Conservation (phyloP, 2,329 filamentous ascomycete species). For the Lachnum nothofagi region DNA sequence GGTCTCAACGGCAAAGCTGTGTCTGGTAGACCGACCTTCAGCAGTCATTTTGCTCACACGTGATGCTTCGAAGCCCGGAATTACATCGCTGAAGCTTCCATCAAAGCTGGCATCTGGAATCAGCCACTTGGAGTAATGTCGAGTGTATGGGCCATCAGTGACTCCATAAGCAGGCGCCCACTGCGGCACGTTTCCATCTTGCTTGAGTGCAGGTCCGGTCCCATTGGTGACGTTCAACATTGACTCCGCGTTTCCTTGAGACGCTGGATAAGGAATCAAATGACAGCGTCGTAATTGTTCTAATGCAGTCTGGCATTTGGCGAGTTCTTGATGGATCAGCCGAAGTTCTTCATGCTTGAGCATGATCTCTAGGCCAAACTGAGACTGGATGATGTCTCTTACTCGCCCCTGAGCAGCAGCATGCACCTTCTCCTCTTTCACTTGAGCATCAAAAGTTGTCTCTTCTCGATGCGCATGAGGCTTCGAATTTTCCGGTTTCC, state of each 20-base stretch:
- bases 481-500: conserved; percentile 29
- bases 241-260: conserved; percentile 59
- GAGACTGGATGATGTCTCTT: conserved; percentile 59
- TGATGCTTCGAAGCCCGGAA: conserved; percentile 21
- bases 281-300: conserved; percentile 92
- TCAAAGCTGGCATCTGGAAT: conserved; percentile 86
- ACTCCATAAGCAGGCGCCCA: conserved; percentile 89
- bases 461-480: neutral
- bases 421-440: conserved; percentile 1
- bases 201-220: conserved; percentile 62
- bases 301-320: conserved; percentile 87
- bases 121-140: conserved; percentile 94
- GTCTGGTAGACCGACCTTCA: conserved; percentile 75
- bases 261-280: conserved; percentile 81
- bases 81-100: conserved; percentile 48
- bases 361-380: conserved; percentile 86
- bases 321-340: conserved; percentile 90
- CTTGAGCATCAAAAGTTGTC: conserved; percentile 1
- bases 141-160: conserved; percentile 83
- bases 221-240: conserved; percentile 70
- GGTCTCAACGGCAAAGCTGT: conserved; percentile 57
- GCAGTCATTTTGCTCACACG: conserved; percentile 39
- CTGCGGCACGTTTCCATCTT: conserved; percentile 61
- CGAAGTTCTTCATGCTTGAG: conserved; percentile 92
- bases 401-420: conserved; percentile 29